Percentiles rank a stretch among this genome's conserved stretches.
phyloP scores from a whole-genome alignment of 2,329 filamentous ascomycete genomes.

The Tolypocladium nubicola region DNA sequence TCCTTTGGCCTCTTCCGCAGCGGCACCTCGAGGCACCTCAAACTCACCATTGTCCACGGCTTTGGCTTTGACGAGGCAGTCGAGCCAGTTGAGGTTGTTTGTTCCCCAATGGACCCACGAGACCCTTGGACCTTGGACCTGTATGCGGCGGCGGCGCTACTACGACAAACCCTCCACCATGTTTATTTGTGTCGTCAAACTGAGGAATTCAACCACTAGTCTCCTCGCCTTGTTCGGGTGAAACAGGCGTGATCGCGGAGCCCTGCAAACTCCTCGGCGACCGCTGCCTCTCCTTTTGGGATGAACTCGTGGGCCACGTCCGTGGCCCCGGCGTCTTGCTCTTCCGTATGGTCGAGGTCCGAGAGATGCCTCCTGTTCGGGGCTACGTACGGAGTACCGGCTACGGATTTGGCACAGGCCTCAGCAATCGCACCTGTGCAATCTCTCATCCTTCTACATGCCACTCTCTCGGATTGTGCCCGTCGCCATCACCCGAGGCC shows the following conservation, averaged over 20 bases:
- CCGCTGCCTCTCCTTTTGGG: not conserved
- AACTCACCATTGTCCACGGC: not conserved
- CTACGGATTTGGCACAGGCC: not conserved
- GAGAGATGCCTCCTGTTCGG: not conserved
- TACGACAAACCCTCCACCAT: not conserved
- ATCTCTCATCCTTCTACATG: not conserved
- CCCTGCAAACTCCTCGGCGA: not conserved
- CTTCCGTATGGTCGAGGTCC: not conserved
- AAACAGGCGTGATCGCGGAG: not conserved
- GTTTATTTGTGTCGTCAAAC: not conserved
- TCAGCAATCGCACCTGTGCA: not conserved
- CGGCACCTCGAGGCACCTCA: not conserved
- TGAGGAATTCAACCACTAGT: not conserved
- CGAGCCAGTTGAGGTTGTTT: not conserved
- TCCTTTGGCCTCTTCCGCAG: not conserved
- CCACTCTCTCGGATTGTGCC: not conserved
- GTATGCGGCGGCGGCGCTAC: not conserved
- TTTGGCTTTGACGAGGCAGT: too few species aligned
- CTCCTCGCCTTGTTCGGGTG: not conserved
- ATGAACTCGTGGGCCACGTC: not conserved
- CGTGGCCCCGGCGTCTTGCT: not conserved
- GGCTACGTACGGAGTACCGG: not conserved
- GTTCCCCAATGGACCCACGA: not conserved
- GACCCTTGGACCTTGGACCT: not conserved
- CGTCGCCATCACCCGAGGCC: not conserved